Conservation (phyloP, 2,329 filamentous ascomycete genomes). For the Dothideomycetes sp. region DNA sequence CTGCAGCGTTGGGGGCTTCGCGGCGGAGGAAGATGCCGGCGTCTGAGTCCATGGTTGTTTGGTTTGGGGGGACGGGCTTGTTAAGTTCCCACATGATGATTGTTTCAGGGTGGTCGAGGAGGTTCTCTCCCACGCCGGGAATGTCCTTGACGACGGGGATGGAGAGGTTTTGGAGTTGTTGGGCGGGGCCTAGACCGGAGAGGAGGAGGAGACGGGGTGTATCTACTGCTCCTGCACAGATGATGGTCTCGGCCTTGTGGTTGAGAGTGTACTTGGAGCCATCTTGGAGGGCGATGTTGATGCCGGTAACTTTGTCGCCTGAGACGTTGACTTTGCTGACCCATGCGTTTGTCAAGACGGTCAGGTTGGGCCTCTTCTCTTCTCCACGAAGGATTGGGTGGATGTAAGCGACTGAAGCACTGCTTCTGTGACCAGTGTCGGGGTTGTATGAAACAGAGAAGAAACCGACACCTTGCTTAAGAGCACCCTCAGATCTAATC, state of each 20-base stretch:
- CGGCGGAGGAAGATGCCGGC: constrained; percentile 81
- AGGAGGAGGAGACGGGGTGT: constrained; percentile 59
- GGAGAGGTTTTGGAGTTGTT: constrained; percentile 37
- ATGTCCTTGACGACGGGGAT: constrained; percentile 51
- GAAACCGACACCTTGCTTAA: constrained; percentile 75
- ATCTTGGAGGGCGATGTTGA: constrained; percentile 58
- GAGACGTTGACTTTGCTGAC: constrained; percentile 71
- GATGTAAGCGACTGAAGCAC: constrained; percentile 84
- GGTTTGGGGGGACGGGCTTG: constrained; percentile 64
- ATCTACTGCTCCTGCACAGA: constrained; percentile 72
- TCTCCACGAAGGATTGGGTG: constrained; percentile 80
- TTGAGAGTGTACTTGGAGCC: constrained; percentile 47
- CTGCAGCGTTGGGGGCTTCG: constrained; percentile 59
- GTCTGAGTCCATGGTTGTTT: constrained; percentile 87
- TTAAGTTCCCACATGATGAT: constrained; percentile 74
- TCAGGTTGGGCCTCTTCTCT: constrained; percentile 75
- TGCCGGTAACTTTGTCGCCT: constrained; percentile 60
- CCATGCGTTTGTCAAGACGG: constrained; percentile 78
- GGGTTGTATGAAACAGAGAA: constrained; percentile 89
- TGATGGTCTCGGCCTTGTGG: constrained; percentile 66
- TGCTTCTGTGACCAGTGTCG: constrained; percentile 73
- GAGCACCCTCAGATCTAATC: constrained; percentile 62
- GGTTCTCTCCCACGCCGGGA: constrained; percentile 55
- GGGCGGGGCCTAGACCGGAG: constrained; percentile 41
- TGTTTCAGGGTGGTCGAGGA: constrained; percentile 55